Conservation (phyloP, 108 stramenopile species). For the Skeletonema menzelii region DNA sequence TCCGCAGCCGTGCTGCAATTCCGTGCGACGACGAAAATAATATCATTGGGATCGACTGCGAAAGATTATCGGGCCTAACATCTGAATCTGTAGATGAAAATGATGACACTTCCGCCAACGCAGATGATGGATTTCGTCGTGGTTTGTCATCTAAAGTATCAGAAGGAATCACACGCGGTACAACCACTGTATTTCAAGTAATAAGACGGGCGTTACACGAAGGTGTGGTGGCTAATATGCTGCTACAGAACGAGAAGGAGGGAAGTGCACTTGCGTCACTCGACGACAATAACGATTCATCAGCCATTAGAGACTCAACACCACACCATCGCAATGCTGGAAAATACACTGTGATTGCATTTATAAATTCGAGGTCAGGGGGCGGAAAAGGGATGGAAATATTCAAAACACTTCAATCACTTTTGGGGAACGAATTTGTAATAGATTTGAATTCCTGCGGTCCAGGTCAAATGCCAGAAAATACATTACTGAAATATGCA, state of each 20-base stretch:
- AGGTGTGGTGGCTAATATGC: neutral
- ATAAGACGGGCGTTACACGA: neutral
- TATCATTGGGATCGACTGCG: neutral
- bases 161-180: neutral
- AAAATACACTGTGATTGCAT: slow-evolving; percentile 49
- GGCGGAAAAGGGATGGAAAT: slow-evolving; percentile 41
- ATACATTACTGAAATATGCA: slow-evolving; percentile 46
- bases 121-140: neutral
- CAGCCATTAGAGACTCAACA: neutral
- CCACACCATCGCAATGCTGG: slow-evolving; percentile 47
- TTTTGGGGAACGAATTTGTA: slow-evolving; percentile 36
- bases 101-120: neutral
- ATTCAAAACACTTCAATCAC: slow-evolving; percentile 19
- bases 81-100: neutral
- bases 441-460: slow-evolving; percentile 50
- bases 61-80: neutral
- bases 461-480: slow-evolving; percentile 54
- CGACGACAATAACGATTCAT: slow-evolving; percentile 2
- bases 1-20: slow-evolving; percentile 19
- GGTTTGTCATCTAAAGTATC: neutral
- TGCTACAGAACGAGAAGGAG: neutral
- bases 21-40: neutral
- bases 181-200: neutral
- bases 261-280: neutral
- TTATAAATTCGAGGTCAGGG: slow-evolving; percentile 50